A percentile compares a stretch with the other conserved stretches of the same genome.
phyloP scores from a whole-genome alignment of 441 rosid genomes.

The Croton setiger region DNA sequence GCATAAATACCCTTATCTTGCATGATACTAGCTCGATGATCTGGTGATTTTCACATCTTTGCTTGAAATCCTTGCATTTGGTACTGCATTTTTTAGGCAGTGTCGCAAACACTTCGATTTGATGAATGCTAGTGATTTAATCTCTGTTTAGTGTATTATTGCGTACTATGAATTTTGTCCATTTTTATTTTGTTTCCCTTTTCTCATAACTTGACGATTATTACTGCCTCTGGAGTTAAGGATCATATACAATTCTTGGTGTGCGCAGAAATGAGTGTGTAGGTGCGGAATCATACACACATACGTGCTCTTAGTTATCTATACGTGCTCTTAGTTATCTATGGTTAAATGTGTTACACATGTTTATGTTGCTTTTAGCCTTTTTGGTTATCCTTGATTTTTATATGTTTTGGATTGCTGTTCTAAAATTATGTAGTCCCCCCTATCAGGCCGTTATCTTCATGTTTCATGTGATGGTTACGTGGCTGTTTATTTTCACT shows the following conservation, averaged over 20 bases:
- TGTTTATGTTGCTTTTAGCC: too few relatives aligned
- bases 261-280: not conserved
- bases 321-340: not conserved
- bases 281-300: not conserved
- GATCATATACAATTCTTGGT: not conserved
- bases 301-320: not conserved
- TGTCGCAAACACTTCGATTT: not conserved
- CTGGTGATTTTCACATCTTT: not conserved
- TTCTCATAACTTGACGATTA: not conserved
- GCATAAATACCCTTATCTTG: constrained; percentile 6
- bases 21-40: constrained; percentile 5
- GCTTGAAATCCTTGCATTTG: not conserved
- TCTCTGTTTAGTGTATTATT: not conserved
- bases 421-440: not conserved
- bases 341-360: not conserved
- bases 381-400: not conserved
- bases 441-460: not conserved
- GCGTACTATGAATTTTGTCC: not conserved
- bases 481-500: not conserved
- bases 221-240: not conserved
- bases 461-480: not conserved
- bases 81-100: not conserved
- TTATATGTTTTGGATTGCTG: not conserved
- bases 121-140: not conserved
- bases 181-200: not conserved